These are phyloP conservation scores for Cystoderma amianthinum DNA, from an alignment of 768 basidiomycete species.

Conservation along the genomic window DNA sequence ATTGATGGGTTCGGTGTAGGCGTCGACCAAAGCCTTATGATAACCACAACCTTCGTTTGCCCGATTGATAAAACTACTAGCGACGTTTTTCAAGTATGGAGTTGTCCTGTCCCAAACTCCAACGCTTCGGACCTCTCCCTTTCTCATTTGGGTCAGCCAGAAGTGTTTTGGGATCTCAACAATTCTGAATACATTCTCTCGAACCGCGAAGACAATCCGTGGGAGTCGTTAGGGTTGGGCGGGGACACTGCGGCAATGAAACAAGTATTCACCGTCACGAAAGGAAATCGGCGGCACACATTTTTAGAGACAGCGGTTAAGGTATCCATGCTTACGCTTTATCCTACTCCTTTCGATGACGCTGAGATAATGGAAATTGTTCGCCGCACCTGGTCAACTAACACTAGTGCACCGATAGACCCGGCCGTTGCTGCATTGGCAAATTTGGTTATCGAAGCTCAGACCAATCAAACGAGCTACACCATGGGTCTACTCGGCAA, in stretches of 20 bases:
- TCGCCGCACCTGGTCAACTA: slow-evolving; percentile 3
- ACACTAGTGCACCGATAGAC: slow-evolving; percentile 4
- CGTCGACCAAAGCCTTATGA: neutral
- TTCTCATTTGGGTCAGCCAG: slow-evolving; percentile 2
- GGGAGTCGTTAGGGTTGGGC: slow-evolving; percentile 4
- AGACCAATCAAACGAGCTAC: slow-evolving; percentile 3
- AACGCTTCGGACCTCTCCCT: neutral
- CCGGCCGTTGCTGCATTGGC: slow-evolving; percentile 4
- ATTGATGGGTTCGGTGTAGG: slow-evolving; percentile 6
- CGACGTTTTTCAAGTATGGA: slow-evolving; percentile 4
- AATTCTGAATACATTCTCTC: slow-evolving; percentile 3
- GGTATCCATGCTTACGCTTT: slow-evolving; percentile 4
- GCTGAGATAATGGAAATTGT: slow-evolving; percentile 6
- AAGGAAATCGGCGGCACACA: slow-evolving; percentile 6
- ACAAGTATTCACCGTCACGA: slow-evolving; percentile 8
- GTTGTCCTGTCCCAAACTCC: slow-evolving; percentile 4
- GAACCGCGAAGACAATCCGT: slow-evolving; percentile 4
- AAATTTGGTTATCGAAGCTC: slow-evolving; percentile 4
- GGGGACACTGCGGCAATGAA: slow-evolving; percentile 9
- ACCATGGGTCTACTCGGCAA: slow-evolving; percentile 4
- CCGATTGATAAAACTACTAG: neutral
- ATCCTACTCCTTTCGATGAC: slow-evolving; percentile 3
- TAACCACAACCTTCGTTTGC: neutral
- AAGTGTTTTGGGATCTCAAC: slow-evolving; percentile 5
- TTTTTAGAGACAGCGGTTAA: slow-evolving; percentile 6